Percentiles rank a stretch among this genome's conserved stretches.
Conservation (phyloP, 2,329 filamentous ascomycete species). For the Epichloe sp. region DNA sequence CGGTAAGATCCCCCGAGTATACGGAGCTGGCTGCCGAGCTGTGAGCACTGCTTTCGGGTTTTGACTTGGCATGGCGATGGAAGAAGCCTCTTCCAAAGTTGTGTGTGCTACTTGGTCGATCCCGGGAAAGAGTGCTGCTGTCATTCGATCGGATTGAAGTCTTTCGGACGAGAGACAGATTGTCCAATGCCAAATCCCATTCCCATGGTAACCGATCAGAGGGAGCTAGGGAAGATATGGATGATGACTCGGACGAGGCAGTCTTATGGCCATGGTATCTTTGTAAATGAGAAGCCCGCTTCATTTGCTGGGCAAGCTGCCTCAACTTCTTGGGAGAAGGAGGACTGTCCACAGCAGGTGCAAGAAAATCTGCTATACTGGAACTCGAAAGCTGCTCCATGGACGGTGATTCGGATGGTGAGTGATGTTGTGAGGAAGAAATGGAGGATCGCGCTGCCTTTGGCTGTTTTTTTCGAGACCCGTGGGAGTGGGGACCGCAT, state of each 20-base stretch:
- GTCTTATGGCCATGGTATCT: slow-evolving; percentile 19
- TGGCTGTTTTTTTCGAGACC: slow-evolving; percentile 1
- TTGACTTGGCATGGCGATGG: slow-evolving; percentile 35
- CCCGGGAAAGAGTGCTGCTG: slow-evolving; percentile 38
- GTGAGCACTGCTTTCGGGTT: slow-evolving; percentile 36
- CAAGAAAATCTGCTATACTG: slow-evolving; percentile 32
- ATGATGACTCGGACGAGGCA: slow-evolving; percentile 43
- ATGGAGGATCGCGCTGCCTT: slow-evolving; percentile 4
- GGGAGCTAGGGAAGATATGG: slow-evolving; percentile 30
- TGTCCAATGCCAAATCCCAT: slow-evolving; percentile 38
- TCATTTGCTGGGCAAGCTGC: slow-evolving; percentile 46
- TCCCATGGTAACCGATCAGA: slow-evolving; percentile 37
- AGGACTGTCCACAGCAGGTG: slow-evolving; percentile 46
- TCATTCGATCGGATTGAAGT: slow-evolving; percentile 43
- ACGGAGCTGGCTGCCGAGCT: slow-evolving; percentile 35
- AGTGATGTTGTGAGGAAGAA: slow-evolving; percentile 5
- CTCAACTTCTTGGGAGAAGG: slow-evolving; percentile 47
- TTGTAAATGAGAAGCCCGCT: slow-evolving; percentile 32
- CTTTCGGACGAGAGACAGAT: slow-evolving; percentile 36
- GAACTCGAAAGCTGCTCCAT: slow-evolving; percentile 10
- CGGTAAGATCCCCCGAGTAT: slow-evolving; percentile 30
- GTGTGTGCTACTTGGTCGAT: slow-evolving; percentile 46
- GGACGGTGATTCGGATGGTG: slow-evolving; percentile 6
- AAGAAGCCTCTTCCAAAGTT: slow-evolving; percentile 48
- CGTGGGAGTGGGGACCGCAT: slow-evolving; percentile 8